Conservation (phyloP, 768 basidiomycete species). For the Mycena epipterygia region DNA sequence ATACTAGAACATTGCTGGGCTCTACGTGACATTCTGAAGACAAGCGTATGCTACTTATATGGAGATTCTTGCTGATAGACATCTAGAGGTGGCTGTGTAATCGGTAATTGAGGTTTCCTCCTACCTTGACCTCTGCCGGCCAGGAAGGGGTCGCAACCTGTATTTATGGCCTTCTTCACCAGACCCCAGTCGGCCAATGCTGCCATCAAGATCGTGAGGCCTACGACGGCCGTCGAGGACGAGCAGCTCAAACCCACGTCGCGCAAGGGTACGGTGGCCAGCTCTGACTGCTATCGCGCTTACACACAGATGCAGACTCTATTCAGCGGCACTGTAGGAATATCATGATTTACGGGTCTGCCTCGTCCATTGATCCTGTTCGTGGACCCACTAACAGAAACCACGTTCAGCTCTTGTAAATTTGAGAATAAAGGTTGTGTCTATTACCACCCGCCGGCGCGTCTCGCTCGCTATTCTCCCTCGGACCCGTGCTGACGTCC, state of each 20-base stretch:
- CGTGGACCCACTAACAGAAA: background rate
- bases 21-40: background rate
- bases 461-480: conserved; percentile 34
- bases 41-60: background rate
- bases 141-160: conserved; percentile 20
- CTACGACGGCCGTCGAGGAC: conserved; percentile 58
- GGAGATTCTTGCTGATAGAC: background rate
- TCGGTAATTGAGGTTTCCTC: conserved; percentile 28
- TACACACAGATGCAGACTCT: conserved; percentile 63
- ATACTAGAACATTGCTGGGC: conserved; percentile 1
- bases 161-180: conserved; percentile 74
- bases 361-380: background rate
- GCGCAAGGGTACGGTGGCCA: conserved; percentile 69
- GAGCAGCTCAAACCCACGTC: conserved; percentile 35
- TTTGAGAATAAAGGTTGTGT: conserved; percentile 89
- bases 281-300: conserved; percentile 7
- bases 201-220: conserved; percentile 81
- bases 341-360: conserved; percentile 91
- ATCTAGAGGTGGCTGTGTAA: conserved; percentile 5
- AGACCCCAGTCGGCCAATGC: conserved; percentile 71
- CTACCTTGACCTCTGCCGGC: conserved; percentile 16
- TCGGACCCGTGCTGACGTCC: background rate
- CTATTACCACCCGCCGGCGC: conserved; percentile 84
- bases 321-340: conserved; percentile 90
- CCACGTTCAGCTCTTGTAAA: conserved; percentile 77